phyloP scores from a whole-genome alignment of 2,329 filamentous ascomycete species.

The Neopestalotiopsis rosae region DNA sequence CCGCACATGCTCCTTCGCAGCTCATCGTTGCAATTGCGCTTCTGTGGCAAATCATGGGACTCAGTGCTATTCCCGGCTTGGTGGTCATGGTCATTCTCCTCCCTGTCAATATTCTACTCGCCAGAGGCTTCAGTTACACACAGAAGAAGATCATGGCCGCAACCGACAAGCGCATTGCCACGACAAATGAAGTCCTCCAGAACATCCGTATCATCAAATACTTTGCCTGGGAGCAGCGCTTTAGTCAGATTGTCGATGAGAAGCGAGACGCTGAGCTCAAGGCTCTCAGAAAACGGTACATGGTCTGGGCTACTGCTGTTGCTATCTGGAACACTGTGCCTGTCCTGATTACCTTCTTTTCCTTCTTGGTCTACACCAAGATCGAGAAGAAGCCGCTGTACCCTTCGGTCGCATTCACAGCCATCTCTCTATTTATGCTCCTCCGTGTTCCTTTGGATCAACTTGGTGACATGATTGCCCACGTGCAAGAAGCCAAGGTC shows the following conservation, averaged over 20 bases:
- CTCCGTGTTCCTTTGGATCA: slow-evolving; percentile 93
- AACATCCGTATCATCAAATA: slow-evolving; percentile 99
- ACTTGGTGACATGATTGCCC: slow-evolving; percentile 97
- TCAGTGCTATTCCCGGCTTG: slow-evolving; percentile 92
- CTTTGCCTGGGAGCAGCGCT: slow-evolving; percentile 97
- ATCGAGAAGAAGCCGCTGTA: slow-evolving; percentile 88
- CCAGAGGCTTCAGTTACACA: slow-evolving; percentile 81
- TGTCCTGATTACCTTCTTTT: slow-evolving; percentile 93
- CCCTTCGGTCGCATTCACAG: slow-evolving; percentile 93
- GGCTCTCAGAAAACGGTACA: slow-evolving; percentile 80
- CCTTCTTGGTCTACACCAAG: slow-evolving; percentile 90
- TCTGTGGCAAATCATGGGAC: slow-evolving; percentile 88
- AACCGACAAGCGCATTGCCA: slow-evolving; percentile 94
- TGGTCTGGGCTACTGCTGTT: slow-evolving; percentile 89
- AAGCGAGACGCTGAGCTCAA: slow-evolving; percentile 82
- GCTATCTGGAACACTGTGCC: slow-evolving; percentile 97
- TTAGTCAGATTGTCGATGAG: slow-evolving; percentile 84
- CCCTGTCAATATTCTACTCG: slow-evolving; percentile 88
- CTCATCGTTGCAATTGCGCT: slow-evolving; percentile 80
- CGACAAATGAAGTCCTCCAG: slow-evolving; percentile 94
- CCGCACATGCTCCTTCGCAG: slow-evolving; percentile 89
- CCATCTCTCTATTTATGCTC: slow-evolving; percentile 93
- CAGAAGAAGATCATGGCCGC: slow-evolving; percentile 92
- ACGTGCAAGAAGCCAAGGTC: slow-evolving; percentile 96
- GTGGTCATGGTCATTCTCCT: slow-evolving; percentile 87